Percentiles rank a stretch among this genome's conserved stretches.
Conservation (phyloP, 305 asterid genomes). For the Euphrasia arctica region DNA sequence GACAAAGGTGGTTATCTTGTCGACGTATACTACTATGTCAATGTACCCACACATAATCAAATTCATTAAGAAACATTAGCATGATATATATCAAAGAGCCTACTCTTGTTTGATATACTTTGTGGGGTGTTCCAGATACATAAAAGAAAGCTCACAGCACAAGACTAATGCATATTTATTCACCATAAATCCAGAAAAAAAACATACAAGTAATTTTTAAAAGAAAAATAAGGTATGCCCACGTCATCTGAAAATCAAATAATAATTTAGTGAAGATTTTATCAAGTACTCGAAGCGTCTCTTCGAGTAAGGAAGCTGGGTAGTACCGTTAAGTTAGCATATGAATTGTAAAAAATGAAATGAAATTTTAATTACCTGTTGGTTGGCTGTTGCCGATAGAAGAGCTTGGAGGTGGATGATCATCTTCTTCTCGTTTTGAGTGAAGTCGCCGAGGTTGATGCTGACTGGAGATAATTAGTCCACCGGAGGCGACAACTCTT, state of each 20-base stretch:
- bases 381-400: no score
- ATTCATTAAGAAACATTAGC: slow-evolving; percentile 7
- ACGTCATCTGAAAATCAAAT: not conserved
- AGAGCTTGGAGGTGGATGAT: no score
- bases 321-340: no score
- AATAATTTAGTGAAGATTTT: slow-evolving; percentile 1
- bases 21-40: not conserved
- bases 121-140: not conserved
- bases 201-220: not conserved
- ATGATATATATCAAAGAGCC: not conserved
- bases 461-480: no score
- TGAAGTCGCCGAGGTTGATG: no score
- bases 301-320: no score
- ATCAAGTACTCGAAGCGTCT: slow-evolving; percentile 8
- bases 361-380: no score
- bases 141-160: not conserved
- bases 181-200: not conserved
- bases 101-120: not conserved
- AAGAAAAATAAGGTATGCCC: slow-evolving; percentile 7
- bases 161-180: not conserved
- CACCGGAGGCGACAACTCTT: no score
- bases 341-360: no score
- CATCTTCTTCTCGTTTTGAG: no score
- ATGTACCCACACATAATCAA: slow-evolving; percentile 5
- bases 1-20: not conserved